Base-by-base conservation (phyloP, 164 flowering plant genomes). In the Brasenia schreberi region DNA sequence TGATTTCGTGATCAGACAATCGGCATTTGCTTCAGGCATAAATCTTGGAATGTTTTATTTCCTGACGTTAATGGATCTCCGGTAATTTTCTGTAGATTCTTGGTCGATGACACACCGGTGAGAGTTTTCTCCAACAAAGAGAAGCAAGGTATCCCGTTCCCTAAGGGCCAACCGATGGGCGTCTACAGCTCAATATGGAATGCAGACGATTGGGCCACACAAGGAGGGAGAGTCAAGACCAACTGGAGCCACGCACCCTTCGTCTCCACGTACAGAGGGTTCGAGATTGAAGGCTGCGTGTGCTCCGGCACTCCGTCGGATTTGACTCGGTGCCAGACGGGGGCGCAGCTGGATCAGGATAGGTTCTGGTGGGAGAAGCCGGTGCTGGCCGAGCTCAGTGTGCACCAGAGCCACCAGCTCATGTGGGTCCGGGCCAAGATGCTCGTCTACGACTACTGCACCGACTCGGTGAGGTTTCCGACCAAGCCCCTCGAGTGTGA, bases 131-230 rank as follows among this genome's bases (percentile, higher is more conserved):
- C 78, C 3, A 94, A 94, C 78, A 72, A 83, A 77, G 97, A 91
- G 70, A 74, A 83, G 69, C 77, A 77, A 42, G 98, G 97, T 0
- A 64, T 90, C 0, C 79, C 97, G 0, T 93, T 75, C 60, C 97
- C 98, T 0, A 88, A 83, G 64, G 96, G 89, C 71, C 97, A 91
- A 67, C 71, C 95, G n/a, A 94, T 94, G 98, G 97, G 97, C 0
- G 92, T 94, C 5, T 89, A 89, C 78, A 91, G 97, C 75, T 94
- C 98, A 11, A 86, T 94, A n/a, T 94, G 98, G 98, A 94, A 94
- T 68, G 98, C 97, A 1, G 97, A 94, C 62, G 98, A 93, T 70
- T 93, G 98, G 98, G 98, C 98, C 62, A 93, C 98, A 19, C 98
- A 90, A 64, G 98, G 98, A 3, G 98, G 98, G 0, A 63, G 82